Evolutionary conservation across 1,284 basidiomycete genomes (phyloP).

Genomic region (Xerocomus amazonicus): DNA sequence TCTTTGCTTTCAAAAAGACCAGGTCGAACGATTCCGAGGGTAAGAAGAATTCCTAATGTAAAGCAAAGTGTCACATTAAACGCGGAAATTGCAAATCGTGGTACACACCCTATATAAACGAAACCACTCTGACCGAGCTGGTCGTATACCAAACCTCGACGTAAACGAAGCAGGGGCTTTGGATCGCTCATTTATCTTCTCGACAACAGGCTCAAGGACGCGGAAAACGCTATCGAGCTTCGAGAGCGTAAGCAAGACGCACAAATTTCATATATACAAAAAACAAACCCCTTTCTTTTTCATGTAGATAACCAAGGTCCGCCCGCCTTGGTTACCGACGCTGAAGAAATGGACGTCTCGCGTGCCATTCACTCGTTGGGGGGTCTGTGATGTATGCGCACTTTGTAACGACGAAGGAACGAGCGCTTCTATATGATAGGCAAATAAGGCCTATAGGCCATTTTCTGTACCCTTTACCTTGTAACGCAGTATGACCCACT

Average conservation of each 20-base stretch:
- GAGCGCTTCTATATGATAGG: conserved; percentile 93
- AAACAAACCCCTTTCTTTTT: conserved; percentile 85
- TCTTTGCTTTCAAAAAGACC: conserved; percentile 87
- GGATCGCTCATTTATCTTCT: conserved; percentile 75
- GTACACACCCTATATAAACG: conserved; percentile 69
- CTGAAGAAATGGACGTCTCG: conserved; percentile 94
- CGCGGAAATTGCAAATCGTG: conserved; percentile 8
- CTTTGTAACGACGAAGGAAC: conserved; percentile 80
- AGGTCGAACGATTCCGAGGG: conserved; percentile 86
- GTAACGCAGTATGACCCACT: conserved; percentile 12
- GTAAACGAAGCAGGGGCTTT: conserved; percentile 66
- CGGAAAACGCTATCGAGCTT: conserved; percentile 88
- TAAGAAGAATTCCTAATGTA: conserved; percentile 77
- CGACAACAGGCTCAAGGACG: conserved; percentile 88
- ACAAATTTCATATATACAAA: neutral
- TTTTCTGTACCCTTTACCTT: neutral
- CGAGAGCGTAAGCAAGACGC: conserved; percentile 4
- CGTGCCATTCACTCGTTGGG: conserved; percentile 84
- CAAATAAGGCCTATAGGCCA: conserved; percentile 59
- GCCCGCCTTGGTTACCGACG: conserved; percentile 79
- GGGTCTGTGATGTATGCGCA: conserved; percentile 62
- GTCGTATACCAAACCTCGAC: conserved; percentile 69
- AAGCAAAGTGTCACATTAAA: conserved; percentile 3
- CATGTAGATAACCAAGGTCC: conserved; percentile 92
- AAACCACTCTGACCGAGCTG: conserved; percentile 88